These are phyloP conservation scores for Oropetium thomaeum DNA, from an alignment of 176 grass and related monocot species.

Conservation along the genomic window DNA sequence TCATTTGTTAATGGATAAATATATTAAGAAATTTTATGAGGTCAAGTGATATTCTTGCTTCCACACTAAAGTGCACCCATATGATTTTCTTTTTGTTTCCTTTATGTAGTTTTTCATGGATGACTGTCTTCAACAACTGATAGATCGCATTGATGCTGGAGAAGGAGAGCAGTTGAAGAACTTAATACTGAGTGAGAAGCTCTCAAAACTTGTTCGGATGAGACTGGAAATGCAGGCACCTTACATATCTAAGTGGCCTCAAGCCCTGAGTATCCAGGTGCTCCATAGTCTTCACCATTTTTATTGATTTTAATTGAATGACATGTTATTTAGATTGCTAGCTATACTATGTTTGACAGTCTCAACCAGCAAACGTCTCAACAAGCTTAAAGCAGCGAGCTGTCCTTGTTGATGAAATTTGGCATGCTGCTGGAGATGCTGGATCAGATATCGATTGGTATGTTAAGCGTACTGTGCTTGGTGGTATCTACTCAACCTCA, in stretches of 20 bases:
- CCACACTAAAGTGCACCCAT: not conserved
- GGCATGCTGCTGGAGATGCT: constrained; percentile 84
- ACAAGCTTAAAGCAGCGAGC: constrained; percentile 96
- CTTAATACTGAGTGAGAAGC: constrained; percentile 67
- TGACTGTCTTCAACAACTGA: constrained; percentile 87
- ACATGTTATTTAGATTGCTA: not conserved
- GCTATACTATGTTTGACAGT: constrained; percentile 48
- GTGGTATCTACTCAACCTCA: constrained; percentile 93
- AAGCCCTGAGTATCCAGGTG: constrained; percentile 95
- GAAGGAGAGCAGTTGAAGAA: constrained; percentile 71
- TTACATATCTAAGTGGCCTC: constrained; percentile 96
- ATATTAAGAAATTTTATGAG: not conserved
- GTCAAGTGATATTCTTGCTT: not conserved
- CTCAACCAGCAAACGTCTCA: constrained; percentile 77
- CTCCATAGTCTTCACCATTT: constrained; percentile 17
- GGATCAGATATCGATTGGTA: constrained; percentile 97
- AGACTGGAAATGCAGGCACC: constrained; percentile 89
- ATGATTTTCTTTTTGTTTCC: not conserved
- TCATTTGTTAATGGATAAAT: not conserved
- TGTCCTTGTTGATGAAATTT: constrained; percentile 87
- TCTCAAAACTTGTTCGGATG: constrained; percentile 71
- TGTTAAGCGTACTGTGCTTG: constrained; percentile 85
- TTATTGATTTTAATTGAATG: constrained; percentile 6
- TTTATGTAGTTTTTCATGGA: constrained; percentile 93
- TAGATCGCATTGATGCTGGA: constrained; percentile 74